Evolutionary conservation across 2,329 filamentous ascomycete genomes (phyloP).

Genomic region (Curvularia eragrostidis): DNA sequence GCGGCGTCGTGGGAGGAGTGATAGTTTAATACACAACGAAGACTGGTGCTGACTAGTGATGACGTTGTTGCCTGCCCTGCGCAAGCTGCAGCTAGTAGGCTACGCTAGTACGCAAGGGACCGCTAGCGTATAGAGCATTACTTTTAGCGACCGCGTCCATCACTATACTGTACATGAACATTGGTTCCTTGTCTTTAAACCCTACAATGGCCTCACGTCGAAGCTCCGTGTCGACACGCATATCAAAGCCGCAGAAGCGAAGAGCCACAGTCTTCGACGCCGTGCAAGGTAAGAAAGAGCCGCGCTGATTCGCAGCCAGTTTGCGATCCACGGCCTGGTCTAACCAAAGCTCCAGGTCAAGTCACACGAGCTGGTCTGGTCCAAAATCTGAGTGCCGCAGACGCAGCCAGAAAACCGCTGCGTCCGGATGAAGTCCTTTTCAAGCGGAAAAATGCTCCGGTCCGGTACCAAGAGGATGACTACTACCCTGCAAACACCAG

Average conservation of each 20-base stretch:
- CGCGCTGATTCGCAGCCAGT: neutral
- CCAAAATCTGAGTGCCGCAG: conserved; percentile 56
- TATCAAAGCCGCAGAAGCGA: conserved; percentile 34
- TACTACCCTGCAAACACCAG: conserved; percentile 71
- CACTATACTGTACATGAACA: neutral
- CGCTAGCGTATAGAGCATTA: too few species aligned
- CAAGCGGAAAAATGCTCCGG: conserved; percentile 67
- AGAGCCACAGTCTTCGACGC: conserved; percentile 72
- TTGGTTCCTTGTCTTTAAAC: neutral
- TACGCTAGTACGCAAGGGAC: too few species aligned
- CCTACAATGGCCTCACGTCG: neutral
- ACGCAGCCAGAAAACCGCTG: conserved; percentile 51
- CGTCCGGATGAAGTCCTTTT: conserved; percentile 77
- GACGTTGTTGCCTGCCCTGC: conserved; percentile 25
- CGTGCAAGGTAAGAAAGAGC: conserved; percentile 64
- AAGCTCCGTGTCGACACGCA: neutral
- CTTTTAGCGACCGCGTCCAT: neutral
- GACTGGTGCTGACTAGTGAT: conserved; percentile 3
- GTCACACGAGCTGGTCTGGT: conserved; percentile 34
- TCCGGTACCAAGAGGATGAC: conserved; percentile 73
- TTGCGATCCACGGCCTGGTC: neutral
- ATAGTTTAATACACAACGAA: neutral
- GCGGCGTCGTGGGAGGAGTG: conserved; percentile 10
- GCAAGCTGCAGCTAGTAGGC: neutral
- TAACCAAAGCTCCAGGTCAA: conserved; percentile 12